A percentile compares a stretch with the other conserved stretches of the same genome.
Evolutionary conservation across 2,329 filamentous ascomycete genomes (phyloP).

Genomic region (Ascochyta clinopodiicola): DNA sequence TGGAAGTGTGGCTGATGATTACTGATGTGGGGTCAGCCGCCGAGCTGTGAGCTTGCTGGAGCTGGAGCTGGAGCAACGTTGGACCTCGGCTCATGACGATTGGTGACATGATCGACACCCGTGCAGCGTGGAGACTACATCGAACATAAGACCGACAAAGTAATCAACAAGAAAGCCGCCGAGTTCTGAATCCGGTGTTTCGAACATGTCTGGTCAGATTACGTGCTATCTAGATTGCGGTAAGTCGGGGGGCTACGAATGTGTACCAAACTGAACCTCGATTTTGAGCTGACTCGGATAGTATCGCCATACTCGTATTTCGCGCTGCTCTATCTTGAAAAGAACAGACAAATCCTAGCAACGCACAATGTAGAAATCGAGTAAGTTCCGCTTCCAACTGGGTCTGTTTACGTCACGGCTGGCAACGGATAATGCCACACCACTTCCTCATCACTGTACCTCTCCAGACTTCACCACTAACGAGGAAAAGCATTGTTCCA

Average conservation of each 20-base stretch:
- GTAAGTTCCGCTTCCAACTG: slow-evolving; percentile 56
- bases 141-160: background rate
- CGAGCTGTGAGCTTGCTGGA: slow-evolving; percentile 1
- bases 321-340: slow-evolving; percentile 63
- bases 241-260: slow-evolving; percentile 46
- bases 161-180: background rate
- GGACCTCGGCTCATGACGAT: slow-evolving; percentile 11
- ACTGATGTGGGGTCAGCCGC: slow-evolving; percentile 13
- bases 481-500: slow-evolving; percentile 66
- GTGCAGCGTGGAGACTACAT: background rate
- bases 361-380: slow-evolving; percentile 69
- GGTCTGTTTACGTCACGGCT: too few relatives aligned
- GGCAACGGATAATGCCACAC: background rate
- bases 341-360: slow-evolving; percentile 61
- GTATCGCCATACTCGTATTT: slow-evolving; percentile 67
- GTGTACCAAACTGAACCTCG: background rate
- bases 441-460: background rate
- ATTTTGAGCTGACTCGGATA: slow-evolving; percentile 45
- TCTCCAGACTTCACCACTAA: background rate
- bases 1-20: slow-evolving; percentile 10
- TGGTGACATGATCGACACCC: background rate
- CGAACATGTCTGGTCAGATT: slow-evolving; percentile 65
- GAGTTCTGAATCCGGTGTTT: background rate
- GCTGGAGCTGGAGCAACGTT: slow-evolving; percentile 1
- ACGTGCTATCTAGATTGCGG: slow-evolving; percentile 72